phyloP scores from a whole-genome alignment of 352 stramenopile genomes.

The Phytophthora uliginosa region DNA sequence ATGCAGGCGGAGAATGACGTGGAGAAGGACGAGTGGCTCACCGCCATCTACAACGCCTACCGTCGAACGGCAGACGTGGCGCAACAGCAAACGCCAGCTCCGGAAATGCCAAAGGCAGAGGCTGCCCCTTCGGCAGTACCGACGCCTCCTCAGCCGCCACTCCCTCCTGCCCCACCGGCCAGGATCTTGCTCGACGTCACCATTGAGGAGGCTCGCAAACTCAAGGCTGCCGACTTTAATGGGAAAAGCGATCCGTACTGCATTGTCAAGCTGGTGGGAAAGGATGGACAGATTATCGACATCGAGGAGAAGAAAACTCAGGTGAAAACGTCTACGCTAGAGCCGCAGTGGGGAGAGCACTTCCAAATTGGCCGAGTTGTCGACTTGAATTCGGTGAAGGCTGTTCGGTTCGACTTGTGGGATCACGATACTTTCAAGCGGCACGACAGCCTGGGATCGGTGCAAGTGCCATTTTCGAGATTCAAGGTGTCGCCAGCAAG shows the following conservation, averaged over 20 bases:
- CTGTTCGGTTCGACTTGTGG: constrained; percentile 68
- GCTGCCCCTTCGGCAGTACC: constrained; percentile 7
- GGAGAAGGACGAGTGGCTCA: constrained; percentile 73
- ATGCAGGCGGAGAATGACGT: constrained; percentile 71
- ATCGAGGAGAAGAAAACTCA: constrained; percentile 68
- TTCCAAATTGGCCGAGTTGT: constrained; percentile 62
- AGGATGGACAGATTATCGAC: constrained; percentile 63
- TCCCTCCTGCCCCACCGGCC: constrained; percentile 18
- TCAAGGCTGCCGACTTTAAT: constrained; percentile 66
- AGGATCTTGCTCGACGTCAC: constrained; percentile 62
- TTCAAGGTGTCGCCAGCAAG: constrained; percentile 78
- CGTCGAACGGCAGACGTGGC: constrained; percentile 50
- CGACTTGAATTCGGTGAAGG: constrained; percentile 62
- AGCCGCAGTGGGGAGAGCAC: constrained; percentile 65
- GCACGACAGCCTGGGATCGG: constrained; percentile 67
- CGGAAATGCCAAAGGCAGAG: constrained; percentile 8
- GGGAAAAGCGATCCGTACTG: constrained; percentile 83
- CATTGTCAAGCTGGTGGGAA: constrained; percentile 70
- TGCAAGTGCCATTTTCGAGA: constrained; percentile 62
- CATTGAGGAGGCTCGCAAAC: constrained; percentile 60
- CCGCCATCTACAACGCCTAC: constrained; percentile 66
- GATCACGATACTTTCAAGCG: constrained; percentile 68
- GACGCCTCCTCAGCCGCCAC: constrained; percentile 17
- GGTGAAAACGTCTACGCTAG: constrained; percentile 54
- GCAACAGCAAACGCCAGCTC: not conserved